Evolutionary conservation across 2,329 filamentous ascomycete genomes (phyloP).

Genomic region (Colletotrichum graminicola): DNA sequence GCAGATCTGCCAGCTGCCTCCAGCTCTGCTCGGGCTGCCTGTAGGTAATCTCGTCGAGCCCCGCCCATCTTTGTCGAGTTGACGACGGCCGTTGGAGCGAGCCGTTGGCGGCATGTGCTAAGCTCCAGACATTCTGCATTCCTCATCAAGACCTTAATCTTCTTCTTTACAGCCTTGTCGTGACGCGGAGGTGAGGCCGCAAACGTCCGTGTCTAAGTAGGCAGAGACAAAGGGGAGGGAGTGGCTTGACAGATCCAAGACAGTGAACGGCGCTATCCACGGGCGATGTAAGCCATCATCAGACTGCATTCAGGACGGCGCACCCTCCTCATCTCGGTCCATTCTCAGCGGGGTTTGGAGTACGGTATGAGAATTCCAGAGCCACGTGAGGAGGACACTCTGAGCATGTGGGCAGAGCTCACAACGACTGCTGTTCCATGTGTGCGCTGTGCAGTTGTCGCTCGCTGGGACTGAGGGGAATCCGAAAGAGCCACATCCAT

Average conservation of each 20-base stretch:
- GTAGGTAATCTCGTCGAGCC: too few species aligned
- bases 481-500: conserved; percentile 3
- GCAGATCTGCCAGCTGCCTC: conserved; percentile 2
- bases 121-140: conserved; percentile 25
- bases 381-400: neutral
- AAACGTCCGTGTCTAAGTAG: conserved; percentile 29
- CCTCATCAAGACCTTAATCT: conserved; percentile 19
- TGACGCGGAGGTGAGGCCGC: conserved; percentile 11
- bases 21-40: conserved; percentile 1
- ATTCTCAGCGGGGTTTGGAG: conserved; percentile 20
- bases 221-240: conserved; percentile 31
- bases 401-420: conserved; percentile 8
- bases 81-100: conserved; percentile 18
- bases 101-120: conserved; percentile 18
- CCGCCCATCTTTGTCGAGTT: neutral
- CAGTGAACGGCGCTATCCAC: conserved; percentile 28
- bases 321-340: conserved; percentile 32
- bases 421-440: neutral
- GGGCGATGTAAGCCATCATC: conserved; percentile 10
- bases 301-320: conserved; percentile 32
- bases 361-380: conserved; percentile 2
- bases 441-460: neutral
- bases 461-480: conserved; percentile 5
- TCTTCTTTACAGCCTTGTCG: conserved; percentile 10
- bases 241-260: conserved; percentile 27